Evolutionary conservation across 345 rosid species (phyloP).

Genomic region (Rhizophora mangle): DNA sequence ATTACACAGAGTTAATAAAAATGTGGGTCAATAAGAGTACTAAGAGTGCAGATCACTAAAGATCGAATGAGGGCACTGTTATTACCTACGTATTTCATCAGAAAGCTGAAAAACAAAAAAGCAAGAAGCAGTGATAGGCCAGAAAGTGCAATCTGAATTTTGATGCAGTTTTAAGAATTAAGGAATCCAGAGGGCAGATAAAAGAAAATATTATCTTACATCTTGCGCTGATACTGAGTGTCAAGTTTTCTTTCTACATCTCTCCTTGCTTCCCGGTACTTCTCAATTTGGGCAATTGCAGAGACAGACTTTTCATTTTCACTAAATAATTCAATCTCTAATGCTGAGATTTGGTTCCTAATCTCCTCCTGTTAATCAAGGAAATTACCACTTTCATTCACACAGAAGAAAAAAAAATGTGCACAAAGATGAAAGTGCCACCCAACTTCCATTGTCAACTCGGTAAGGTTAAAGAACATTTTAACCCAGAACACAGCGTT

Average conservation of each 20-base stretch:
- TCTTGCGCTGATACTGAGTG: constrained; percentile 76
- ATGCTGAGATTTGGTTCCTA: constrained; percentile 53
- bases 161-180: neutral
- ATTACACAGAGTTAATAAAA: neutral
- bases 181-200: neutral
- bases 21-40: neutral
- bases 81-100: too few relatives aligned
- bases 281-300: constrained; percentile 55
- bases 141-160: neutral
- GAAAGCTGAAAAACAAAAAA: neutral
- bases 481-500: neutral
- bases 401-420: neutral
- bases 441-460: neutral
- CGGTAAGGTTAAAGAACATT: neutral
- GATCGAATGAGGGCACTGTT: too few relatives aligned
- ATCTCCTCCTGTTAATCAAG: constrained; percentile 66
- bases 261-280: constrained; percentile 58
- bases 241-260: constrained; percentile 76
- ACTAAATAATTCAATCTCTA: constrained; percentile 54
- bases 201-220: constrained; percentile 42
- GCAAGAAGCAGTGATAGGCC: too few relatives aligned
- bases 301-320: constrained; percentile 48
- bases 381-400: constrained; percentile 8
- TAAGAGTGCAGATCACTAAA: neutral
- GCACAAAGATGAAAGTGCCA: neutral